A percentile compares a stretch with the other conserved stretches of the same genome.
Evolutionary conservation across 2,329 filamentous ascomycete genomes (phyloP).

Genomic region (Coleophoma crateriformis): DNA sequence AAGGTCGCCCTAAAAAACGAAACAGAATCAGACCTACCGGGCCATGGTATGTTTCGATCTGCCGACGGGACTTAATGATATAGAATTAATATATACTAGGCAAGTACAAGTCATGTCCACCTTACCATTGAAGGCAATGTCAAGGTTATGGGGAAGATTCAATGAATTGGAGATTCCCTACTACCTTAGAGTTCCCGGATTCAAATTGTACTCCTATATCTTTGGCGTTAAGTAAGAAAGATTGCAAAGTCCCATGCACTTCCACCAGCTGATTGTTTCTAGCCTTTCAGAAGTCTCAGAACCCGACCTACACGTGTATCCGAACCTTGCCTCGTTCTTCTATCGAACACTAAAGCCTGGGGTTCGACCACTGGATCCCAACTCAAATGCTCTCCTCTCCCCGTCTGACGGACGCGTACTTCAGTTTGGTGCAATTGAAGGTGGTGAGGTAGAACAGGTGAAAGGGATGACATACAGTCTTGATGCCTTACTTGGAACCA

Average conservation of each 20-base stretch:
- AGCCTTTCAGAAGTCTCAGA: constrained; percentile 83
- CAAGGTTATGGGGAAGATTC: constrained; percentile 66
- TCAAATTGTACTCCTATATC: constrained; percentile 68
- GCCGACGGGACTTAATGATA: neutral
- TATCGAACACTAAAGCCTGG: constrained; percentile 92
- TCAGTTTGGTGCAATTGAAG: constrained; percentile 86
- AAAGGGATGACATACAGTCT: constrained; percentile 98
- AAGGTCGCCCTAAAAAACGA: constrained; percentile 37
- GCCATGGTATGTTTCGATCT: constrained; percentile 45
- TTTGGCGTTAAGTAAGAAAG: constrained; percentile 60
- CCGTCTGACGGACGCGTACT: constrained; percentile 88
- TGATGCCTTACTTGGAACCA: constrained; percentile 79
- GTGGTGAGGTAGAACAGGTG: constrained; percentile 95
- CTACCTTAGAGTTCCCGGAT: constrained; percentile 65
- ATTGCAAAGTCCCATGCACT: no score
- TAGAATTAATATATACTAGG: constrained; percentile 30
- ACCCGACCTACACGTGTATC: constrained; percentile 80
- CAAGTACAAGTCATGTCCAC: constrained; percentile 72
- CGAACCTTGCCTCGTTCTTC: constrained; percentile 94
- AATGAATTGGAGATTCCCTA: constrained; percentile 69
- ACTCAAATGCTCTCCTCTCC: constrained; percentile 74
- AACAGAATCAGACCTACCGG: constrained; percentile 59
- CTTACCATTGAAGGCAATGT: constrained; percentile 66
- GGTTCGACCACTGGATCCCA: constrained; percentile 75
- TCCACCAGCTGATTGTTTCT: neutral